Percentiles rank a stretch among this genome's conserved stretches.
These are phyloP conservation scores for Conidiobolus coronatus DNA, from an alignment of 371 early-diverging fungal genomes.

Conservation along the genomic window DNA sequence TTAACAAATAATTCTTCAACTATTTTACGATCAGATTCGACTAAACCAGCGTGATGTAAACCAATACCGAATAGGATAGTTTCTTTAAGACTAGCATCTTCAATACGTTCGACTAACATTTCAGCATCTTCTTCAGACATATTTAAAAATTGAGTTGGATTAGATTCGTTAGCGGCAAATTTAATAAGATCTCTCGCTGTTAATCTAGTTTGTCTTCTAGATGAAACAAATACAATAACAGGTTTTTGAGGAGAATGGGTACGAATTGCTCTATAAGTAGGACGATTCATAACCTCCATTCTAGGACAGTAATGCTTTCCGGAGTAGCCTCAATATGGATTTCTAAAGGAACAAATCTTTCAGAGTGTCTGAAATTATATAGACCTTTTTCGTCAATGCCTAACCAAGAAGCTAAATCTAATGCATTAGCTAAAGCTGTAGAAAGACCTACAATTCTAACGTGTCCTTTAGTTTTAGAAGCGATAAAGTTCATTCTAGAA, in stretches of 20 bases:
- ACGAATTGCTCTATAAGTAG: conserved; percentile 54
- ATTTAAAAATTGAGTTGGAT: conserved; percentile 38
- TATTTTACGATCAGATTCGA: conserved; percentile 36
- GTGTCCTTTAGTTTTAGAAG: conserved; percentile 42
- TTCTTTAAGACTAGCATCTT: conserved; percentile 47
- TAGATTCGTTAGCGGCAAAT: conserved; percentile 50
- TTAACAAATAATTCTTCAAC: conserved; percentile 52
- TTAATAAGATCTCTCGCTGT: conserved; percentile 71
- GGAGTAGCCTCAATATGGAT: conserved; percentile 75
- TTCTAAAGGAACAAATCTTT: conserved; percentile 80
- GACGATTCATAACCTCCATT: conserved; percentile 85
- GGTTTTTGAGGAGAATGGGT: conserved; percentile 38
- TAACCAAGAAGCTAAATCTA: conserved; percentile 91
- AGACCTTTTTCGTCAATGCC: conserved; percentile 50
- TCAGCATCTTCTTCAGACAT: conserved; percentile 35
- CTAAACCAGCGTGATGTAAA: conserved; percentile 72
- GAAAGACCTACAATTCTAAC: conserved; percentile 82
- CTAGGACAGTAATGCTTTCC: conserved; percentile 77
- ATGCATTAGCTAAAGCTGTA: conserved; percentile 78
- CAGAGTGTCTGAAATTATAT: conserved; percentile 85
- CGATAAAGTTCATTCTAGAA: conserved; percentile 81
- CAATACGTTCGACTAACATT: conserved; percentile 29
- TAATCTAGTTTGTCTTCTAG: conserved; percentile 68
- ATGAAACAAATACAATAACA: conserved; percentile 75
- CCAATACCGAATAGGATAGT: conserved; percentile 66